Percentiles rank a stretch among this genome's conserved stretches.
These are phyloP conservation scores for Lactarius hengduanensis DNA, from an alignment of 768 basidiomycete species.

Conservation along the genomic window DNA sequence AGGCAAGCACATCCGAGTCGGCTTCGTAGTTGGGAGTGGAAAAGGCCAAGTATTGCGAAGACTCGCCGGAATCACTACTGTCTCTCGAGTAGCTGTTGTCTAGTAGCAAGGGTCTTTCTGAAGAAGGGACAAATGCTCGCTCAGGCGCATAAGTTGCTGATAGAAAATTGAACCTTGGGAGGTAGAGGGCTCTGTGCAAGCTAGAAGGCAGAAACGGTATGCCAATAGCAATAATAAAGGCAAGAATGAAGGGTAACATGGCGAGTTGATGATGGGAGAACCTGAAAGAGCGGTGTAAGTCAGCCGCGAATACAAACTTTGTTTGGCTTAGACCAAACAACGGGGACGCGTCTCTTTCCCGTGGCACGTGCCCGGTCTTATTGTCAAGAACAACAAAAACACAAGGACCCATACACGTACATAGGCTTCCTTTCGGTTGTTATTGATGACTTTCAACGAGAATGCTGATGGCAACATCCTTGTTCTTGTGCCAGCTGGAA, in stretches of 20 bases:
- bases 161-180: slow-evolving; percentile 19
- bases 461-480: neutral
- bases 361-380: slow-evolving; percentile 12
- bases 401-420: slow-evolving; percentile 20
- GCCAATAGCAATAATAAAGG: slow-evolving; percentile 21
- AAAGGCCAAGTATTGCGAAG: slow-evolving; percentile 12
- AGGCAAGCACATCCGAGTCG: neutral
- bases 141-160: slow-evolving; percentile 8
- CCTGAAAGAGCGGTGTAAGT: neutral
- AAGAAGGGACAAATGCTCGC: neutral
- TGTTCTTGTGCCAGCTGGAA: slow-evolving; percentile 5
- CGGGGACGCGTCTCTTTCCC: neutral
- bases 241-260: slow-evolving; percentile 24
- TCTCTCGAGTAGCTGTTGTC: neutral
- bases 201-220: slow-evolving; percentile 22
- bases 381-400: slow-evolving; percentile 19
- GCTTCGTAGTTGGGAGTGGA: neutral
- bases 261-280: neutral
- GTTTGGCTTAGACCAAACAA: slow-evolving; percentile 20
- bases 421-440: neutral
- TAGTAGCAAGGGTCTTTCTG: neutral
- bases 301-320: neutral
- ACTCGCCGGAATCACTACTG: neutral
- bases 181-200: slow-evolving; percentile 14
- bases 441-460: neutral